Evolutionary conservation across 176 grass and related monocot genomes (phyloP).

Genomic region (Phyllostachys edulis): DNA sequence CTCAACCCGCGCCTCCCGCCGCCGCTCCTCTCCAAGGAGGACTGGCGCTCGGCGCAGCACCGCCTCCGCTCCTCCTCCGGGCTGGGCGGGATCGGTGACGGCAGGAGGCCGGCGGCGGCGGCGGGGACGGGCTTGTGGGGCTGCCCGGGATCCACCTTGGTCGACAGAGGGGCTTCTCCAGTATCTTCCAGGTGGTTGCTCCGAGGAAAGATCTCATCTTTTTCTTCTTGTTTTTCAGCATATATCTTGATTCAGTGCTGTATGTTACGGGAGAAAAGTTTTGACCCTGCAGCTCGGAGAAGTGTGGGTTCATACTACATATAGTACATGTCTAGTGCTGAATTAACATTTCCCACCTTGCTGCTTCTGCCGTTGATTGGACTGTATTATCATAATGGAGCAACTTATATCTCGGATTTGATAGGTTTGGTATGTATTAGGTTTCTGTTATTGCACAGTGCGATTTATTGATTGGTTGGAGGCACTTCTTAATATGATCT

Average conservation of each 20-base stretch:
- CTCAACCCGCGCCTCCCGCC: conserved; percentile 75
- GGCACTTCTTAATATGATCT: not conserved
- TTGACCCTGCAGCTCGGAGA: not conserved
- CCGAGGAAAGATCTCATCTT: conserved; percentile 24
- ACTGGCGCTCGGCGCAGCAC: conserved; percentile 59
- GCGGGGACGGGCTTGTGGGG: conserved; percentile 37
- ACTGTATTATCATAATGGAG: not conserved
- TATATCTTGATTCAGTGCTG: conserved; percentile 7
- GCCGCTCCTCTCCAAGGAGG: conserved; percentile 68
- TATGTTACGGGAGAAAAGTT: not conserved
- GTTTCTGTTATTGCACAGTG: not conserved
- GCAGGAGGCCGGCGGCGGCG: conserved; percentile 37
- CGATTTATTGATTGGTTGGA: not conserved
- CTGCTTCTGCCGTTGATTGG: not conserved
- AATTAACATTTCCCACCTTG: not conserved
- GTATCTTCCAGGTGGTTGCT: conserved; percentile 69
- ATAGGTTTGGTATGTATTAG: not conserved
- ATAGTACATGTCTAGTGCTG: not conserved
- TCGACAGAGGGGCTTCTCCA: conserved; percentile 48
- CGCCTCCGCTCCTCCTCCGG: conserved; percentile 39
- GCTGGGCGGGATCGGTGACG: conserved; percentile 59
- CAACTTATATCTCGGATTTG: not conserved
- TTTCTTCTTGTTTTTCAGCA: not conserved
- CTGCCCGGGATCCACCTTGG: conserved; percentile 50
- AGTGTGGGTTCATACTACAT: not conserved